Percentiles rank a stretch among this genome's conserved stretches.
Conservation (phyloP, 1,139 yeast genomes). For the Chernovozyma sophiae-reginae region DNA sequence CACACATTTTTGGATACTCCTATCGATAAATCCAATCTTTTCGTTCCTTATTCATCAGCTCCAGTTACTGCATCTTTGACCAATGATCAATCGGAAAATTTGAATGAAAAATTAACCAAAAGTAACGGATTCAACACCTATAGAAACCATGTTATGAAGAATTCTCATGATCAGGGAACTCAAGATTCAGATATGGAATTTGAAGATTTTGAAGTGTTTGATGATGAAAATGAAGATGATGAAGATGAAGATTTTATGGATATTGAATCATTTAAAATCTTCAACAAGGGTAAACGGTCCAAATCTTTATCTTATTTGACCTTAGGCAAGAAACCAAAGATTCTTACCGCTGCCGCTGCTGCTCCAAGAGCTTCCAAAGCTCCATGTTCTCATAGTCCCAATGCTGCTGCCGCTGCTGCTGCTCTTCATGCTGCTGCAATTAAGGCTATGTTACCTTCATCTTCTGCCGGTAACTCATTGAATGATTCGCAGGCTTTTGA, state of each 20-base stretch:
- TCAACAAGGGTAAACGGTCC: constrained; percentile 52
- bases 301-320: constrained; percentile 58
- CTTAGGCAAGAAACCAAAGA: constrained; percentile 47
- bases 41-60: constrained; percentile 69
- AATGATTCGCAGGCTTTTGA: constrained; percentile 8
- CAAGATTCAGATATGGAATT: constrained; percentile 11
- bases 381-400: constrained; percentile 52
- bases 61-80: constrained; percentile 69
- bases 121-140: constrained; percentile 8
- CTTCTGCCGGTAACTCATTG: constrained; percentile 22
- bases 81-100: constrained; percentile 14
- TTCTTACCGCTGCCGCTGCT: constrained; percentile 75
- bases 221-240: constrained; percentile 41
- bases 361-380: constrained; percentile 73
- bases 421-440: constrained; percentile 71
- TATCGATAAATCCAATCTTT: constrained; percentile 50
- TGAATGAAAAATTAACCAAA: constrained; percentile 7
- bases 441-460: constrained; percentile 38
- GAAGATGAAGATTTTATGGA: constrained; percentile 29
- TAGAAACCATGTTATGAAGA: not conserved
- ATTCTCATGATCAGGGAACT: not conserved
- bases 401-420: constrained; percentile 70
- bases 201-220: constrained; percentile 44
- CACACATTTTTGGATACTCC: constrained; percentile 48
- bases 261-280: constrained; percentile 13